phyloP scores from a whole-genome alignment of 345 rosid species.

The Sonneratia alba region DNA sequence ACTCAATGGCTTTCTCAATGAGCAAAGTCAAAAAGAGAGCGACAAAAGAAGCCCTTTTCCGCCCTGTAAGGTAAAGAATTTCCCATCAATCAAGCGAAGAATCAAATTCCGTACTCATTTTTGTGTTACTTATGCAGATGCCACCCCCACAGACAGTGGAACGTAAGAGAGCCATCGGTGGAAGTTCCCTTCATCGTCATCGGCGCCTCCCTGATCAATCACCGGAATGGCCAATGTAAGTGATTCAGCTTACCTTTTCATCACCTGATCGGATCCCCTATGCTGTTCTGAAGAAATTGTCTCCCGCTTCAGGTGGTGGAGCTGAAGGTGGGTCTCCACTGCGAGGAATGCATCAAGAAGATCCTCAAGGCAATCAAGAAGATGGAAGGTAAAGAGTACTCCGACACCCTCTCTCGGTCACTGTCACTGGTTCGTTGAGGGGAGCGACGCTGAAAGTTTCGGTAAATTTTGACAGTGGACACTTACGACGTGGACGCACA shows the following conservation, averaged over 20 bases:
- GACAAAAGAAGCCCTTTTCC: not conserved
- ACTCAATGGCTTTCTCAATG: not conserved
- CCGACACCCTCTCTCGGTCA: not conserved
- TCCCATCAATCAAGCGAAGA: not conserved
- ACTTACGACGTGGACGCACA: slow-evolving; percentile 65
- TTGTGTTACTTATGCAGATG: no score
- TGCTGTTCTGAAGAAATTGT: not conserved
- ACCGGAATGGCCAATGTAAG: slow-evolving; percentile 6
- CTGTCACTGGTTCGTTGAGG: not conserved
- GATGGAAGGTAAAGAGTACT: slow-evolving; percentile 40
- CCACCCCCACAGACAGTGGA: not conserved
- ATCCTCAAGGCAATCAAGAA: slow-evolving; percentile 84
- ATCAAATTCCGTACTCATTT: not conserved
- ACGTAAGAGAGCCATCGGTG: not conserved
- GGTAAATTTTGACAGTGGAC: slow-evolving; percentile 43
- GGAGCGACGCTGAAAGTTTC: no score
- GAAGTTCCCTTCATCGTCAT: not conserved
- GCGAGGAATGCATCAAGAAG: slow-evolving; percentile 70
- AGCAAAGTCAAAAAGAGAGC: not conserved
- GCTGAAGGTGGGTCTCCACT: slow-evolving; percentile 66
- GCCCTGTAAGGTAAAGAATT: not conserved
- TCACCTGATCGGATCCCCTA: not conserved
- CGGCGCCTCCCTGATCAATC: not conserved
- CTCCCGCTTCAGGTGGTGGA: slow-evolving; percentile 50
- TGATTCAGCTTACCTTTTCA: not conserved